Evolutionary conservation across 306 rosid genomes (phyloP), one percentile per base, ranked within the genome.

Genomic region (Cucurbita ficifolia): DNA sequence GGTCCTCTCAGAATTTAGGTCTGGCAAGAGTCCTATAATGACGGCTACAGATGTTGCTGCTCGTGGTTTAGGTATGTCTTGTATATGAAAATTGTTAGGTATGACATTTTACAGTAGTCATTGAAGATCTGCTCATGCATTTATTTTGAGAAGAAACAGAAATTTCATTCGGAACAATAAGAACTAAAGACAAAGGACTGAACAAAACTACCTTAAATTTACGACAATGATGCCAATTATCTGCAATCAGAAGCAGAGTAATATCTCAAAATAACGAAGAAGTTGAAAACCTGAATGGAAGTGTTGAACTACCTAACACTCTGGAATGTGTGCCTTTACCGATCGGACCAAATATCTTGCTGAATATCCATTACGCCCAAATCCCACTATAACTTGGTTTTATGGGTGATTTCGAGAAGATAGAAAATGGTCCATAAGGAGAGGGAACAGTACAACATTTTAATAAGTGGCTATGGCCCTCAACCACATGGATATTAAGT

Each of bases 41-140:
- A 91, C 99, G 9, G 97, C 97, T 49, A 91, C 97, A 3, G 99
- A 94, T 87, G 99, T 94, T 77, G 99, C 97, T 59, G 97, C 97
- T 77, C 96, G 96, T 52, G 99, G 99, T 75, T 83, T 94, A 89
- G 99, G 97, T 91, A 83, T 75, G 76, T 74, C 73, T 9, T 64
- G n/a, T 18, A 19, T 40, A 11, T 43, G 38, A 22, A 40, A 65
- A 65, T 65, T 42, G 13, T 43, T 19, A 65, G 72, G 53, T 3
- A 42, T 16, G 7, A 5, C 73, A 14, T 46, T 69, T 8, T 6
- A 46, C 5, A 4, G 73, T 68, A 24, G 14, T 46, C 16, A 8
- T 22, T 22, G 12, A 42, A 21, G 4, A 46, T 46, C 21, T 68
- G 21, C 40, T 22, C 8, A 13, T 42, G 72, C 40, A 67, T 45